Evolutionary conservation across 225 moss, liverwort and hornwort genomes (phyloP).

Genomic region (Physcomitrellopsis africana): DNA sequence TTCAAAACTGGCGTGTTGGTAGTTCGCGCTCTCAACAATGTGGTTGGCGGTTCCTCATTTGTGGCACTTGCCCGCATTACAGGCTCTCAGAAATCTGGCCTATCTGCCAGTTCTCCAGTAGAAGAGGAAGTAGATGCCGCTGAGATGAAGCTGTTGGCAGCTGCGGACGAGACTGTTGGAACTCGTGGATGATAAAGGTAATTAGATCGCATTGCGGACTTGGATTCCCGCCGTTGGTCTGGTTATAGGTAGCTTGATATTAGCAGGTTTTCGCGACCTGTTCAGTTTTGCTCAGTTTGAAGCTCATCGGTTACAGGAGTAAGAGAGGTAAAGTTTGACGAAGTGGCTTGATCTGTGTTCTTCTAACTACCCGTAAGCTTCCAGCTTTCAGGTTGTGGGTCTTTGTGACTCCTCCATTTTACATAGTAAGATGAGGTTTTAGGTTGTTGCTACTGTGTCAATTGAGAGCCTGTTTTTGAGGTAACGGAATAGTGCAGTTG

Average conservation of each 20-base stretch:
- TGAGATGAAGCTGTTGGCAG: constrained; percentile 30
- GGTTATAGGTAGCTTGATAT: not conserved
- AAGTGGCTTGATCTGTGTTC: not conserved
- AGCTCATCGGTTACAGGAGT: constrained; percentile 9
- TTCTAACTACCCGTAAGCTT: constrained; percentile 13
- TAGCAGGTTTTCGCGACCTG: constrained; percentile 23
- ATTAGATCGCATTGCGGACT: constrained; percentile 1
- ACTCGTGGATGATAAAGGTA: not conserved
- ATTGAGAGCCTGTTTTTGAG: constrained; percentile 24
- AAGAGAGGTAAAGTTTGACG: constrained; percentile 5
- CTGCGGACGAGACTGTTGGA: constrained; percentile 36
- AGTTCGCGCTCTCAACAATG: constrained; percentile 85
- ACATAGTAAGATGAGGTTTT: constrained; percentile 29
- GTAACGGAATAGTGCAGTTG: constrained; percentile 18
- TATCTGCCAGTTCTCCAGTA: constrained; percentile 24
- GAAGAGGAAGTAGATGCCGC: constrained; percentile 6
- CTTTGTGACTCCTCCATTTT: constrained; percentile 17
- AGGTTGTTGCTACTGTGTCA: constrained; percentile 21
- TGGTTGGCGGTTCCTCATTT: constrained; percentile 79
- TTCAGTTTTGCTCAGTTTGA: constrained; percentile 35
- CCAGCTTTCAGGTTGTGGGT: constrained; percentile 11
- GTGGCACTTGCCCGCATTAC: constrained; percentile 82
- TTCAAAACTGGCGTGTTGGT: constrained; percentile 71
- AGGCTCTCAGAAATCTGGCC: constrained; percentile 71
- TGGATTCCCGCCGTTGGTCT: not conserved